phyloP scores from a whole-genome alignment of 495 filamentous ascomycete species.

The Neurospora terricola region DNA sequence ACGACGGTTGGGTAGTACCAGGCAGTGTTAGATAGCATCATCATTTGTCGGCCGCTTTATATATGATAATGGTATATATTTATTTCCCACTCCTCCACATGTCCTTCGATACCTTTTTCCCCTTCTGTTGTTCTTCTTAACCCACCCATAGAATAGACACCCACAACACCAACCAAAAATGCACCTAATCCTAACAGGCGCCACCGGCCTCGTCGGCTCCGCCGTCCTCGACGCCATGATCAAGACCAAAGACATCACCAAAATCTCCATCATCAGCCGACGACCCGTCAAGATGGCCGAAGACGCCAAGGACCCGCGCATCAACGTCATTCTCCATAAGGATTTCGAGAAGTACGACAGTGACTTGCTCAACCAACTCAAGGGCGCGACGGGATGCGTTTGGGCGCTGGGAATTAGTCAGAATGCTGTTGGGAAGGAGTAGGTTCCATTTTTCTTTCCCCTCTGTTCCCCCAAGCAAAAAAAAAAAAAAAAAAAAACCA shows the following conservation, averaged over 20 bases:
- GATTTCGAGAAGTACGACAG: constrained; percentile 50
- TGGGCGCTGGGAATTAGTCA: constrained; percentile 61
- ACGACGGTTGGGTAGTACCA: background rate
- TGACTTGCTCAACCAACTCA: constrained; percentile 47
- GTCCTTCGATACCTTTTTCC: background rate
- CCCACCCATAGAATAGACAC: background rate
- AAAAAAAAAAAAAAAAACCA: background rate
- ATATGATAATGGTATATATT: background rate
- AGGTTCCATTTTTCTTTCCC: constrained; percentile 14
- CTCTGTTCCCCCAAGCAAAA: background rate
- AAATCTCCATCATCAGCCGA: constrained; percentile 56
- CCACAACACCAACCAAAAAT: constrained; percentile 23
- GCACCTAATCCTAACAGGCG: constrained; percentile 69
- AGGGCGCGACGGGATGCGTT: constrained; percentile 54
- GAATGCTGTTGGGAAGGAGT: constrained; percentile 50
- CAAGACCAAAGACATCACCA: constrained; percentile 41
- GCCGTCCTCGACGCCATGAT: constrained; percentile 56
- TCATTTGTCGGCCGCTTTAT: background rate
- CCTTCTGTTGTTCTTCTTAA: background rate
- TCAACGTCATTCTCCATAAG: constrained; percentile 56
- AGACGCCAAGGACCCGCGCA: constrained; percentile 42
- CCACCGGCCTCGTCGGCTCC: constrained; percentile 62
- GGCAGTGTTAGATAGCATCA: background rate
- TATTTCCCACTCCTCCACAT: background rate
- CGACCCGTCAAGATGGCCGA: constrained; percentile 56